Base-by-base conservation (phyloP, 2,329 filamentous ascomycete species). In the Orbilia oligospora region DNA sequence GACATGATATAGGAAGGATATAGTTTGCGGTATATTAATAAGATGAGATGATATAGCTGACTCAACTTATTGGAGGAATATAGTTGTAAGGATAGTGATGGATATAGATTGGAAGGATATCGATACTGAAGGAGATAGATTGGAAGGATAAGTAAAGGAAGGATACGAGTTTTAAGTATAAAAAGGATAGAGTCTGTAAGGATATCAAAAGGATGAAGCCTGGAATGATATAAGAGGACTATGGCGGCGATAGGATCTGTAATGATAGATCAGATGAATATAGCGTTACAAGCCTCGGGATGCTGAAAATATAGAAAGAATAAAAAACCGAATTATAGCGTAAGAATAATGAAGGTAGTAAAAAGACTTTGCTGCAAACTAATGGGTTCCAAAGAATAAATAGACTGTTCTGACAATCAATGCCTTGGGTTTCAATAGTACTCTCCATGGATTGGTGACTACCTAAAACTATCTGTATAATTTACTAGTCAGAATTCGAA, bases 181-280 rank as follows among this genome's bases (percentile, higher is more conserved):
- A 3, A 16, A 46, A 46, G 44, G 18, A 46, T 46, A 46, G 5
- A 10, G 38, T 38, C 44, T 1, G 8, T 18, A 46, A 46, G 44
- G n/a, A 46, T 46, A 46, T 8, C 12, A 18, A 30, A 38, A 58
- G 1, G 9, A 58, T 36, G 24, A 22, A 41, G 36, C 10, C 4
- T 38, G 8, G 9, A 16, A 16, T 10, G 12, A 16, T 14, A 49
- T 48, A 33, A 18, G 41, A 30, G 48, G 27, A 38, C 18, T 48
- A 64, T 49, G 6, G 20, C 14, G 2, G 46, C 18, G 2, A 22
- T 8, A 6, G 22, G 18, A 48, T 9, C 22, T 22, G 49, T 48
- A 22, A n/a, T n/a, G 58, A 64, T 64, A 64, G n/a, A 24, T 64
- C 14, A 38, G n/a, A 63, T 46, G 36, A 36, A 63, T 63, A 63